Base-by-base conservation (phyloP, 176 grass and related monocot species). In the Musa acuminata region DNA sequence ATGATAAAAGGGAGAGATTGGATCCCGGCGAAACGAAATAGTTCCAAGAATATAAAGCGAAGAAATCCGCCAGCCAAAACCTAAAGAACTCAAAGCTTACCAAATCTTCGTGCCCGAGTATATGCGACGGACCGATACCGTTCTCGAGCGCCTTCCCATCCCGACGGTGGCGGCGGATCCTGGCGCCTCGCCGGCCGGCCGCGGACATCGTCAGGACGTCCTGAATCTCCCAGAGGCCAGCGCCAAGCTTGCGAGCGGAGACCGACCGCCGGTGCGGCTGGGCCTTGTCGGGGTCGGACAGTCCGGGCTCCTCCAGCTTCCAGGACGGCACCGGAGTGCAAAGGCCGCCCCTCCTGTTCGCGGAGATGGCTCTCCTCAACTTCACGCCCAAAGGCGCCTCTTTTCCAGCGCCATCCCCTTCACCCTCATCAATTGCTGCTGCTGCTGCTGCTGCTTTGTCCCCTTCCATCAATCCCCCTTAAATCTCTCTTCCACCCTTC, bases 161-260 rank as follows among this genome's bases (percentile, higher is more conserved):
- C 13, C 80, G 83, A 19, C 95, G 75, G 25, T 64, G 82, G 86
- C 82, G 79, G 79, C 82, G 84, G 24, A 80, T 77, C 11, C 77
- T 80, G 6, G 74, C 62, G 62, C 80, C 53, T 51, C 27, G 66
- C 16, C 69, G 64, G 59, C 67, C 67, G 23, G 13, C 69, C 7
- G 49, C 54, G 54, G 59, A 52, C 35, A 35, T 13, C 49, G 53
- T 53, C 73, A n/a, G 64, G 6, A 83, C 12, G 17, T 75, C 78
- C 75, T 94, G 95, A 82, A 98, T 98, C 90, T 93, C 95, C 95
- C 95, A 98, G 48, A 98, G 80, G 13, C 83, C 93, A 26, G 95
- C 95, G 53, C 95, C 95, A 16, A 98, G 88, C 86, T 98, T 83
- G 19, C 95, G 80, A 9, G 95, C 95, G 27, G 94, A 93, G 51